Base-by-base conservation (phyloP, 441 rosid species). In the Adansonia grandidieri region DNA sequence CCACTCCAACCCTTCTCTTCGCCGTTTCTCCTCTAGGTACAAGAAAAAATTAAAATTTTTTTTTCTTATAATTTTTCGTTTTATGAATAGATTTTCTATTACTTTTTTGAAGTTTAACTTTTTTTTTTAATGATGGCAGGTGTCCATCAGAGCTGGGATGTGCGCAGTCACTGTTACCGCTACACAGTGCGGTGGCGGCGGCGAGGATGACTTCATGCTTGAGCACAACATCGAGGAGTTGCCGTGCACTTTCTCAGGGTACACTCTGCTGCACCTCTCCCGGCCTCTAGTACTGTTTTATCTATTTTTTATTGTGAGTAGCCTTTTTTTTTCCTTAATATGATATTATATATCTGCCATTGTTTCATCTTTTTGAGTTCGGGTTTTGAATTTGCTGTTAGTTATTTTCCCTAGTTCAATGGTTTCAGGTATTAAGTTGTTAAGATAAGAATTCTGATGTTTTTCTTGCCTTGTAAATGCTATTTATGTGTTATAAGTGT, bases 211-310 rank as follows among this genome's bases (percentile, higher is more conserved):
- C 94, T 69, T 91, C 99, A 4, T 89, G 98, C 88, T 83, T 95
- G 72, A 95, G 97, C 89, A 83, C 96, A 54, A 80, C 91, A 19
- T 92, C 98, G 40, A 91, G 92, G 90, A 91, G 90, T 67, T 87
- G 95, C 87, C 93, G 95, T 68, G 92, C 97, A 61, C 96, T 93
- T 80, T 91, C 95, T 75, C 98, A 92, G 97, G 98, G 99, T 95
- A 95, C 89, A 83, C 95, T 96, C 87, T 96, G 97, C 94, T 91
- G 98, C 94, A 93, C 99, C 91, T 95, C 90, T 90, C 98, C 97
- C 78, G 92, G 87, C 89, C 98, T 92, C 94, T 92, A 92, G 82
- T 91, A 79, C 76, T 73, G 76, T 73, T 73, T 73, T 73, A 73
- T 56, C 65, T 73, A 37, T 73, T 40, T 73, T 78, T 17, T 79